phyloP scores from a whole-genome alignment of 2,329 filamentous ascomycete genomes.

The Talaromyces sp. region DNA sequence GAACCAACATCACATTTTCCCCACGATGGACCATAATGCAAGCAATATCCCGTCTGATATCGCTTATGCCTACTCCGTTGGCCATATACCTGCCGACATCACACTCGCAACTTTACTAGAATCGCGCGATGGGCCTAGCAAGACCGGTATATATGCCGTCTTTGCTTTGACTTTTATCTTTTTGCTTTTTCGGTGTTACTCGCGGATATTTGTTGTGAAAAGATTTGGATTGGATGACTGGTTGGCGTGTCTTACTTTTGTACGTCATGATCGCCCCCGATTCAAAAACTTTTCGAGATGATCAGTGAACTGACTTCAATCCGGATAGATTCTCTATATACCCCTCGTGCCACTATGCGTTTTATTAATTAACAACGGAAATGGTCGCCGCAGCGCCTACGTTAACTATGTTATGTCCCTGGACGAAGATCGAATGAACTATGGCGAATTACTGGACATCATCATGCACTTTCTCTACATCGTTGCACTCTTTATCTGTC shows the following conservation, averaged over 20 bases:
- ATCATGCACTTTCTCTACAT: slow-evolving; percentile 53
- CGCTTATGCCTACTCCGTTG: slow-evolving; percentile 26
- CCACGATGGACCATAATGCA: background rate
- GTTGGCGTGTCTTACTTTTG: slow-evolving; percentile 47
- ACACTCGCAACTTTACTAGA: slow-evolving; percentile 28
- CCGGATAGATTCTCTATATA: slow-evolving; percentile 11
- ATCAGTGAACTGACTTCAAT: background rate
- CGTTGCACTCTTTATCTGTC: slow-evolving; percentile 49
- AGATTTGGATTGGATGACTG: slow-evolving; percentile 48
- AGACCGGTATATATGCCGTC: slow-evolving; percentile 30
- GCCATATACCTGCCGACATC: slow-evolving; percentile 27
- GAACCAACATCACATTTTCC: background rate
- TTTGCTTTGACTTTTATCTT: slow-evolving; percentile 30
- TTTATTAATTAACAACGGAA: slow-evolving; percentile 13
- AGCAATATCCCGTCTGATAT: slow-evolving; percentile 26
- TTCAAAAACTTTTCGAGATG: background rate
- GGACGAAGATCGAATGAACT: slow-evolving; percentile 21
- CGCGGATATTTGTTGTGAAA: slow-evolving; percentile 44
- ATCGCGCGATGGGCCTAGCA: slow-evolving; percentile 27
- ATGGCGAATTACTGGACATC: slow-evolving; percentile 50
- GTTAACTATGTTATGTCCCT: slow-evolving; percentile 15
- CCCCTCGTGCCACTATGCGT: slow-evolving; percentile 13
- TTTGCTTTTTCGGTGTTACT: slow-evolving; percentile 45
- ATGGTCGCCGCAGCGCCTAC: slow-evolving; percentile 13
- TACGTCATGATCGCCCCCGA: slow-evolving; percentile 25